A percentile compares a stretch with the other conserved stretches of the same genome.
phyloP scores from a whole-genome alignment of 331 rosid genomes.

The Erythrophleum ivorense region DNA sequence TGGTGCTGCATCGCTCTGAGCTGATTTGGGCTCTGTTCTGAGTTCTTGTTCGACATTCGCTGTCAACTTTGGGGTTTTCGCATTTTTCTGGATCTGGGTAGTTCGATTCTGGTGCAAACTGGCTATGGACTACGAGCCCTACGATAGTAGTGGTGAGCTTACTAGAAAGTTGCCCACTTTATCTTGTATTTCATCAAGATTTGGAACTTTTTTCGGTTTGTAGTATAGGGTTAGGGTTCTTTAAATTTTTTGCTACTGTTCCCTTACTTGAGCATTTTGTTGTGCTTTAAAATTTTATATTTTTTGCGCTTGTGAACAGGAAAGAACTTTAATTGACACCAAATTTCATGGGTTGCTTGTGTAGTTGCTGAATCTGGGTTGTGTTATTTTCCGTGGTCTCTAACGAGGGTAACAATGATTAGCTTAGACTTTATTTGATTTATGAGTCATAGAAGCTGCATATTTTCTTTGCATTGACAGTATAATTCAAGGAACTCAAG shows the following conservation, averaged over 20 bases:
- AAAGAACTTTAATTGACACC: constrained; percentile 16
- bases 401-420: not conserved
- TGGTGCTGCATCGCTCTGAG: not conserved
- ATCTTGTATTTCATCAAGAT: constrained; percentile 31
- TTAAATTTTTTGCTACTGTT: constrained; percentile 8
- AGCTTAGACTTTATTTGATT: constrained; percentile 10
- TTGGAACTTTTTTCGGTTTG: constrained; percentile 26
- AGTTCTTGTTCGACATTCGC: constrained; percentile 2
- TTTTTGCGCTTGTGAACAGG: not conserved
- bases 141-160: constrained; percentile 89
- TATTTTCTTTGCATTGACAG: constrained; percentile 8
- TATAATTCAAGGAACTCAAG: not conserved
- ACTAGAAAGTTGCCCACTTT: constrained; percentile 27
- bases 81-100: constrained; percentile 19
- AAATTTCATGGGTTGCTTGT: constrained; percentile 4
- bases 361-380: constrained; percentile 21
- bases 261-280: not conserved
- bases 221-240: constrained; percentile 38
- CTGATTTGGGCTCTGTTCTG: constrained; percentile 20
- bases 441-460: not conserved
- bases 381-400: constrained; percentile 14
- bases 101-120: constrained; percentile 47
- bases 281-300: not conserved
- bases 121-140: constrained; percentile 95
- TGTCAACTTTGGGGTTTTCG: constrained; percentile 32